A percentile compares a stretch with the other conserved stretches of the same genome.
Evolutionary conservation across 1,284 basidiomycete genomes (phyloP).

Genomic region (Sparassis latifolia): DNA sequence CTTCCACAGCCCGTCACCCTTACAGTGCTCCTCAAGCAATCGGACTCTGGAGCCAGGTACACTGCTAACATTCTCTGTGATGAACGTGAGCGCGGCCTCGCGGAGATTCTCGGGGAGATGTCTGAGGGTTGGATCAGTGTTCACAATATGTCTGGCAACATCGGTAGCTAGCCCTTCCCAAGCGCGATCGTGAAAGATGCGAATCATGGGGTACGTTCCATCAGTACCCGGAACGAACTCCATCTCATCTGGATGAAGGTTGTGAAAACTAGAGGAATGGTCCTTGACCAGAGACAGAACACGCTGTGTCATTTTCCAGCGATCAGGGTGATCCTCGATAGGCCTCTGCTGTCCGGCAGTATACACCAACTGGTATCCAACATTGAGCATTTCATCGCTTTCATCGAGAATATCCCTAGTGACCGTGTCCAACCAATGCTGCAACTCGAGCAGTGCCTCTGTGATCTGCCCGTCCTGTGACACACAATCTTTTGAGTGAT

Average conservation of each 20-base stretch:
- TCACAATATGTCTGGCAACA: conserved; percentile 8
- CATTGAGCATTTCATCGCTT: conserved; percentile 46
- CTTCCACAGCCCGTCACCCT: conserved; percentile 19
- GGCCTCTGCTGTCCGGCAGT: conserved; percentile 34
- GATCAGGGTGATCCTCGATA: conserved; percentile 37
- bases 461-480: conserved; percentile 1
- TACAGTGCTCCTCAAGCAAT: conserved; percentile 10
- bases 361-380: conserved; percentile 44
- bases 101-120: conserved; percentile 6
- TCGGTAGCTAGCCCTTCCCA: not conserved
- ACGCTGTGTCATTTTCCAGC: conserved; percentile 40
- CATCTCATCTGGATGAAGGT: conserved; percentile 2
- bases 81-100: conserved; percentile 7
- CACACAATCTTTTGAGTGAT: conserved; percentile 12
- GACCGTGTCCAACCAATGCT: conserved; percentile 29
- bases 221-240: conserved; percentile 2
- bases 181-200: conserved; percentile 5
- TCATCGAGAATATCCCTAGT: conserved; percentile 45
- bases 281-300: conserved; percentile 25
- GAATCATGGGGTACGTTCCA: conserved; percentile 10
- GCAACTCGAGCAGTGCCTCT: conserved; percentile 14
- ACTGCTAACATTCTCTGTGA: not conserved
- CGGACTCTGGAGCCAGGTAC: conserved; percentile 1
- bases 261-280: conserved; percentile 21
- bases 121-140: conserved; percentile 3